Base-by-base conservation (phyloP, 1,284 basidiomycete species). In the Leccinum variabile region DNA sequence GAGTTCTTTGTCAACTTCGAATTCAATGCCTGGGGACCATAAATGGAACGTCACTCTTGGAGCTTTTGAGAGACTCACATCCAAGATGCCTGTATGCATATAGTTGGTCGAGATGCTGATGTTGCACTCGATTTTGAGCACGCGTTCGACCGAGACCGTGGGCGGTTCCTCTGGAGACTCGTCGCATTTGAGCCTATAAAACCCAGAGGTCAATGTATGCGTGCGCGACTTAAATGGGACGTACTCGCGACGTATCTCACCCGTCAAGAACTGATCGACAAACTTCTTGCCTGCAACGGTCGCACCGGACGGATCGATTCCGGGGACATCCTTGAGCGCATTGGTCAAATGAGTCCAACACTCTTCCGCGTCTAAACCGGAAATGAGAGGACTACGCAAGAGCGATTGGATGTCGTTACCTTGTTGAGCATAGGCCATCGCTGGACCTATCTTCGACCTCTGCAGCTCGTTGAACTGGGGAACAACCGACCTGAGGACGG, bases 91-190 rank as follows among this genome's bases (percentile, higher is more conserved):
- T 16, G 84, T 84, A 54, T 90, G 81, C 88, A 99, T 90, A 73
- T 91, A 97, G 76, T 97, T 98, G 16, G 96, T 98, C 22, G 82
- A 81, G 57, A 81, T 80, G 6, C 84, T 86, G 71, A 99, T 99
- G 76, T 97, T 97, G 75, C 97, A 98, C 68, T 95, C 92, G 33
- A 99, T 80, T 76, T 98, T 97, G 56, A 94, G 82, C 35, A 95
- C 90, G 33, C 84, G 86, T 70, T 98, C 96, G 6, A 76, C 81
- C 0, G 83, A 78, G 2, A 87, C 75, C 2, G 89, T 85, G 1
- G 89, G 73, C 0, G 85, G 79, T 72, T 99, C 97, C 9, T 92
- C 88, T 0, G 90, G 83, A 1, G 92, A 88, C 75, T 98, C 97
- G 58, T 85, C 84, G 66, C 88, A 91, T 66, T 84, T 89, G 63